phyloP scores from a whole-genome alignment of 2,329 filamentous ascomycete genomes.

The Fusarium sp. region DNA sequence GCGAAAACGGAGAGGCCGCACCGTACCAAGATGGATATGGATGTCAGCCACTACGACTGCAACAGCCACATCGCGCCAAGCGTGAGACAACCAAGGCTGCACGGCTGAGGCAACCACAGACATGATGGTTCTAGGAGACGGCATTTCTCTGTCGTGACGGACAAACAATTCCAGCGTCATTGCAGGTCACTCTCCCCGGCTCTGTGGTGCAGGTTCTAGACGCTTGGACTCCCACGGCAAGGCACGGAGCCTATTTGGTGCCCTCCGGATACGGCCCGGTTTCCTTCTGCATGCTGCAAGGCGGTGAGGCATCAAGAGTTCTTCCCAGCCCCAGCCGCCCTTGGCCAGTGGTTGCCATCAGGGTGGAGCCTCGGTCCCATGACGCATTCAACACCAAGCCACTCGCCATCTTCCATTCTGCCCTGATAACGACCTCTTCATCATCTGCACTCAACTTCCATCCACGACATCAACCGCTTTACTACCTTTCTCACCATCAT shows the following conservation, averaged over 20 bases:
- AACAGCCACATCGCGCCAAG: background rate
- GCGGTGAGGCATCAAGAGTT: constrained; percentile 44
- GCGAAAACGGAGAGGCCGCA: background rate
- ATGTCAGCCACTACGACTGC: background rate
- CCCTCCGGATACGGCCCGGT: constrained; percentile 26
- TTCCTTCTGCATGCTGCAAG: constrained; percentile 24
- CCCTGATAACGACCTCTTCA: constrained; percentile 42
- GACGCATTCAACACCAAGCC: constrained; percentile 51
- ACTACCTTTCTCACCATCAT: background rate
- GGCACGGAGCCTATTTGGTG: constrained; percentile 23
- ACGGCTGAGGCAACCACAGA: background rate
- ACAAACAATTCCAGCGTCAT: constrained; percentile 8
- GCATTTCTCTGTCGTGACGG: background rate
- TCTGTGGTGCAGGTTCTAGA: constrained; percentile 17
- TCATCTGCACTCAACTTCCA: constrained; percentile 27
- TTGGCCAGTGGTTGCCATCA: constrained; percentile 31
- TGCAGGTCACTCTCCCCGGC: background rate
- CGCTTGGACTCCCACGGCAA: constrained; percentile 12
- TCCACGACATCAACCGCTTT: constrained; percentile 14
- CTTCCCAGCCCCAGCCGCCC: constrained; percentile 27
- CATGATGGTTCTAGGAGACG: background rate
- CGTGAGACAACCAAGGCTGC: background rate
- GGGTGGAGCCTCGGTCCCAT: constrained; percentile 50
- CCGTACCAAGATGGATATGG: background rate
- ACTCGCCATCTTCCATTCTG: constrained; percentile 42